A percentile compares a stretch with the other conserved stretches of the same genome.
Evolutionary conservation across 768 basidiomycete species (phyloP).

Genomic region (Mycena belliarum): DNA sequence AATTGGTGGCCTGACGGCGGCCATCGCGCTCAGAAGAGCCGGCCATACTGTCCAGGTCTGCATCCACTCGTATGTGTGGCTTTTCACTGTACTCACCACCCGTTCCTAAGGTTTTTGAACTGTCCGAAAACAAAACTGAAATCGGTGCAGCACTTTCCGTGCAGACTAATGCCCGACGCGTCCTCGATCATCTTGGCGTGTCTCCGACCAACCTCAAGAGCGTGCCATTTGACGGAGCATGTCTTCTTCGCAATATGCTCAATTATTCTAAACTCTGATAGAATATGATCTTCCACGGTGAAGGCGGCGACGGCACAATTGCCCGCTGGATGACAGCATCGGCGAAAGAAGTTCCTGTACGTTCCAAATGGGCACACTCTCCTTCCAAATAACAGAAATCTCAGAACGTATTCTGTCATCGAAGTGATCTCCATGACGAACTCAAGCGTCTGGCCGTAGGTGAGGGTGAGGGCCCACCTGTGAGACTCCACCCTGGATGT

Average conservation of each 20-base stretch:
- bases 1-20: constrained; percentile 13
- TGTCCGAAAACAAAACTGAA: constrained; percentile 10
- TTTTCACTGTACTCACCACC: too few relatives aligned
- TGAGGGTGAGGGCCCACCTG: constrained; percentile 5
- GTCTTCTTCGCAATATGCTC: background rate
- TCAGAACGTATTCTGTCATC: constrained; percentile 7
- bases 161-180: constrained; percentile 5
- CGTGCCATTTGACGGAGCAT: constrained; percentile 1
- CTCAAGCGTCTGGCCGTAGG: constrained; percentile 2
- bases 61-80: background rate
- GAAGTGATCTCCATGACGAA: constrained; percentile 14
- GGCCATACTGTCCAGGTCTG: constrained; percentile 14
- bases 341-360: background rate
- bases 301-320: constrained; percentile 3
- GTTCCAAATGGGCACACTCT: background rate
- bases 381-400: background rate
- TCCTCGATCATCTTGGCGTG: constrained; percentile 12
- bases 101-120: constrained; percentile 15
- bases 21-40: constrained; percentile 9
- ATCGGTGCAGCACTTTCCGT: constrained; percentile 12
- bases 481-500: constrained; percentile 3
- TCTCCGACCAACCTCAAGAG: constrained; percentile 2
- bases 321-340: background rate
- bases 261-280: background rate
- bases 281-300: background rate